phyloP scores from a whole-genome alignment of 2,329 filamentous ascomycete genomes.

The Lachnellula hyalina region DNA sequence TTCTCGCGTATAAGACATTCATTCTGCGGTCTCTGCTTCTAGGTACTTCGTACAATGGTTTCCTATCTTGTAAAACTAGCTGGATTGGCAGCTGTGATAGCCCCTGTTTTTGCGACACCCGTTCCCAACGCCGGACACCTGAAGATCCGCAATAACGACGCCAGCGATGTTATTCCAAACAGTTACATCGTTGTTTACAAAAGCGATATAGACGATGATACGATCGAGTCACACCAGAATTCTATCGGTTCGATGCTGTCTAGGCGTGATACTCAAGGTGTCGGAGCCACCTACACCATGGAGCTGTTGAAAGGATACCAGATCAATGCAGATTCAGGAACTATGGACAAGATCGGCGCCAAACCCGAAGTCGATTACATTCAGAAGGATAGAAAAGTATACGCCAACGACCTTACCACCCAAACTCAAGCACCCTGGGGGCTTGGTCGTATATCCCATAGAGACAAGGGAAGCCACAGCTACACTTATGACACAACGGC shows the following conservation, averaged over 20 bases:
- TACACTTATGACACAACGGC: slow-evolving; percentile 32
- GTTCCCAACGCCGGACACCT: slow-evolving; percentile 10
- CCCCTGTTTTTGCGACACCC: slow-evolving; percentile 24
- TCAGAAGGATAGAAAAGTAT: slow-evolving; percentile 27
- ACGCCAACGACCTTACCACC: slow-evolving; percentile 28
- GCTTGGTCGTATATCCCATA: slow-evolving; percentile 32
- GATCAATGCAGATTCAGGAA: slow-evolving; percentile 21
- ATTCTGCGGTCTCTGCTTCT: not conserved
- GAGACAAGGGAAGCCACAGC: slow-evolving; percentile 15
- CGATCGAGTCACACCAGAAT: slow-evolving; percentile 45
- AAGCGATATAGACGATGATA: slow-evolving; percentile 42
- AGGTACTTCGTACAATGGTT: slow-evolving; percentile 17
- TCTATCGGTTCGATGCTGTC: slow-evolving; percentile 44
- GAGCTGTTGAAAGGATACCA: slow-evolving; percentile 25
- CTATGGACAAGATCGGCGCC: slow-evolving; percentile 26
- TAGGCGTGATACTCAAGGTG: slow-evolving; percentile 44
- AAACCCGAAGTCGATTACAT: slow-evolving; percentile 29
- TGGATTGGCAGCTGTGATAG: slow-evolving; percentile 25
- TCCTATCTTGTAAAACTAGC: slow-evolving; percentile 24
- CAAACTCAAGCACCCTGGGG: slow-evolving; percentile 29
- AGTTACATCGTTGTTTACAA: slow-evolving; percentile 64
- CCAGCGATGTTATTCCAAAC: slow-evolving; percentile 46
- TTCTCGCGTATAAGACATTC: slow-evolving; percentile 1
- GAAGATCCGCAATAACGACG: slow-evolving; percentile 41
- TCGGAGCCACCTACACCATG: slow-evolving; percentile 27